These are phyloP conservation scores for Saturnispora gosingensis DNA, from an alignment of 805 yeast genomes.

Conservation along the genomic window DNA sequence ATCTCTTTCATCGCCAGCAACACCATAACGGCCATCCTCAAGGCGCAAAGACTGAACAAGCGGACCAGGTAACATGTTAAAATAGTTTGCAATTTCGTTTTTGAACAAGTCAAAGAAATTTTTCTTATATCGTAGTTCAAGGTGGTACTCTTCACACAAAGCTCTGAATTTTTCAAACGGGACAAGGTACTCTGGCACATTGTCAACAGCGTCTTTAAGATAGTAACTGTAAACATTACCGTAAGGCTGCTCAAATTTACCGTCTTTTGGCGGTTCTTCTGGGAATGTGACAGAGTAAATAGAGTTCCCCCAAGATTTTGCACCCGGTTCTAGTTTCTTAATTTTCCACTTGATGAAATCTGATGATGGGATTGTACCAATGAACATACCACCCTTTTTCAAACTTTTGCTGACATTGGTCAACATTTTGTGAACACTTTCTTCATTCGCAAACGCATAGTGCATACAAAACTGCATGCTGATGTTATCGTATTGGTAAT, in stretches of 20 bases:
- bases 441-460: slow-evolving; percentile 86
- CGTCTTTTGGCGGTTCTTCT: slow-evolving; percentile 66
- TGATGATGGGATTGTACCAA: slow-evolving; percentile 92
- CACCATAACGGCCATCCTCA: slow-evolving; percentile 73
- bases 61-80: slow-evolving; percentile 44
- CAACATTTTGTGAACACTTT: slow-evolving; percentile 62
- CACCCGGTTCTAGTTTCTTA: slow-evolving; percentile 40
- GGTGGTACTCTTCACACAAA: slow-evolving; percentile 73
- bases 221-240: slow-evolving; percentile 81
- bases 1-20: slow-evolving; percentile 83
- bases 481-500: slow-evolving; percentile 80
- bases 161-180: slow-evolving; percentile 84
- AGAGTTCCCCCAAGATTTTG: slow-evolving; percentile 72
- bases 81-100: slow-evolving; percentile 65
- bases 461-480: slow-evolving; percentile 90
- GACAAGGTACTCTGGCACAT: slow-evolving; percentile 94
- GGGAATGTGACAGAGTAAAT: slow-evolving; percentile 76
- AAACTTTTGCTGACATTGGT: slow-evolving; percentile 69
- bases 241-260: slow-evolving; percentile 62
- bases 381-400: slow-evolving; percentile 74
- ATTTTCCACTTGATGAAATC: slow-evolving; percentile 71
- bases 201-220: slow-evolving; percentile 87
- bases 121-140: slow-evolving; percentile 62
- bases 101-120: slow-evolving; percentile 77
- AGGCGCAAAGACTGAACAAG: slow-evolving; percentile 61